Evolutionary conservation across 306 rosid species (phyloP).

Genomic region (Carpinus viminea): DNA sequence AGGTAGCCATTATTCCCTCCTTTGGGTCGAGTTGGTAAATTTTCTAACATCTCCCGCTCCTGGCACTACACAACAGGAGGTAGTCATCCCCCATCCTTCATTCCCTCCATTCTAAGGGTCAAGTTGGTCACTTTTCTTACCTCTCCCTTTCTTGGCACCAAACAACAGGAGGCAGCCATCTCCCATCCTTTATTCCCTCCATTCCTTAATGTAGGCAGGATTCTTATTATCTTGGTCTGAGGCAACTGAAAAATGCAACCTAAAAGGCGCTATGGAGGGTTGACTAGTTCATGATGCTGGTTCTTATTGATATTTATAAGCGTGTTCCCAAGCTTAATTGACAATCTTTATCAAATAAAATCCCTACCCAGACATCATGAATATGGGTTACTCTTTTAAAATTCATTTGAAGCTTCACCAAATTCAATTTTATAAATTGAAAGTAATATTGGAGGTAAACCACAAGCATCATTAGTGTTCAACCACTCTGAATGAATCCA

Average conservation of each 20-base stretch:
- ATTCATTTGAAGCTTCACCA: not conserved
- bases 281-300: not conserved
- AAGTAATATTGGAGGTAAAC: not conserved
- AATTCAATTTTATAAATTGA: not conserved
- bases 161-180: not conserved
- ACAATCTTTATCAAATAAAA: not conserved
- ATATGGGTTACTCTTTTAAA: not conserved
- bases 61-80: too few relatives aligned
- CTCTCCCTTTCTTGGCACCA: not conserved
- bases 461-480: not conserved
- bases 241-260: not conserved
- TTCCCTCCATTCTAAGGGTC: too few relatives aligned
- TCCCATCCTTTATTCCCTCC: not conserved
- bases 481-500: not conserved
- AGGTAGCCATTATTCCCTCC: too few relatives aligned
- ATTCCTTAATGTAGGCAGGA: not conserved
- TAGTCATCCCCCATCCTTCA: not conserved
- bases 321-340: not conserved
- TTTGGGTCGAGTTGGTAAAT: too few relatives aligned
- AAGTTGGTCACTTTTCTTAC: too few relatives aligned
- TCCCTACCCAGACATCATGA: not conserved
- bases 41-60: too few relatives aligned
- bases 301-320: not conserved
- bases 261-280: not conserved
- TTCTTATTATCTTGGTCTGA: not conserved